Evolutionary conservation across 2,329 filamentous ascomycete species (phyloP), one percentile per base, ranked within the genome.

Genomic region (Aaosphaeria arxii): DNA sequence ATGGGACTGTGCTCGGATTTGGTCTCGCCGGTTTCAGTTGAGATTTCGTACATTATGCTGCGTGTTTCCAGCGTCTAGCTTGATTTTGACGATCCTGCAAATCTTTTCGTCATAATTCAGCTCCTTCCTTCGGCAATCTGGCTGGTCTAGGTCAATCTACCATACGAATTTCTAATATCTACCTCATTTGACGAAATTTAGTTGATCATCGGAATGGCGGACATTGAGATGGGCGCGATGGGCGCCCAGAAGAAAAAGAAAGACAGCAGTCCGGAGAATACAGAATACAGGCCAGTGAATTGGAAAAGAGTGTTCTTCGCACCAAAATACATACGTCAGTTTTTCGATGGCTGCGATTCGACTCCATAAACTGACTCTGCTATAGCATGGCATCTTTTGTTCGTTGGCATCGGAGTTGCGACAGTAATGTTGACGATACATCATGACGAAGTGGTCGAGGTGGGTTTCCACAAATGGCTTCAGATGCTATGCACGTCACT

Each of bases 311-410:
- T 67, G 40, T 63, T 67, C 38, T 44, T 67, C 3, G 56, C 62
- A 7, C 63, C 62, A 28, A 69, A 67, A 46, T 67, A 69, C 53
- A 63, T 69, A 55, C 64, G 66, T 67, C 60, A 39, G 64, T 47
- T 9, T 40, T 28, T 42, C 31, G 5, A 24, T 35, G n/a, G 38
- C 33, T 35, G 11, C 31, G 39, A 13, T 45, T 39, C 13, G 39
- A 11, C 28, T n/a, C 41, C 42, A 13, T 11, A 24, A 17, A 17
- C 30, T 47, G 31, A 53, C 13, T 24, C 11, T 43, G n/a, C 31
- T 5, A 31, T 11, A 69, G 66, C 64, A 53, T 65, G 59, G 59
- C 63, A 67, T 44, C 58, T 69, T 7, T 50, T 69, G 31, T 54
- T 58, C 7, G 63, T 69, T 29, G 44, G 42, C 1, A 59, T 66